Evolutionary conservation across 257 asterid genomes (phyloP).

Genomic region (Capsicum rhomboideum): DNA sequence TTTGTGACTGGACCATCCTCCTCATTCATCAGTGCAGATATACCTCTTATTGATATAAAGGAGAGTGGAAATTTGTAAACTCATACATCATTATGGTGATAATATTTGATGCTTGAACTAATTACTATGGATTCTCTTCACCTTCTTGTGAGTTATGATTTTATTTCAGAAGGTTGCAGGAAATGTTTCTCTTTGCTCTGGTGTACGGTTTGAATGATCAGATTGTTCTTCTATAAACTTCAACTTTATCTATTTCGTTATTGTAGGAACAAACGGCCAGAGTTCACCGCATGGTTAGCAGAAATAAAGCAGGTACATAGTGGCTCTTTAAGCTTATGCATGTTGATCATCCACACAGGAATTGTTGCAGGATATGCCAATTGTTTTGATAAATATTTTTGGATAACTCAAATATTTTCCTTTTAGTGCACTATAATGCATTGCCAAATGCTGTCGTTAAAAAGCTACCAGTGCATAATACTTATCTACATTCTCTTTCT

Average conservation of each 20-base stretch:
- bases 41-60: not conserved
- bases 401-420: not conserved
- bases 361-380: not conserved
- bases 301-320: slow-evolving; percentile 76
- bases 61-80: not conserved
- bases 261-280: slow-evolving; percentile 92
- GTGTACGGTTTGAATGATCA: not conserved
- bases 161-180: not conserved
- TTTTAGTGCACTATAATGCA: not conserved
- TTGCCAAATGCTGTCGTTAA: not conserved
- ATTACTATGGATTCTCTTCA: not conserved
- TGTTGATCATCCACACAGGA: not conserved
- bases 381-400: not conserved
- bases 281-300: slow-evolving; percentile 85
- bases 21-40: not conserved
- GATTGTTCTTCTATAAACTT: not conserved
- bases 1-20: not conserved
- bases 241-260: not conserved
- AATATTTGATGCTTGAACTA: not conserved
- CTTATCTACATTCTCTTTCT: not conserved
- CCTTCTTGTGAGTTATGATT: not conserved
- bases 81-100: not conserved
- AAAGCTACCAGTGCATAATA: not conserved
- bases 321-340: not conserved
- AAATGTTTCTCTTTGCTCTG: not conserved